Percentiles rank a stretch among this genome's conserved stretches.
These are phyloP conservation scores for Phyllostachys edulis DNA, from an alignment of 176 grass and related monocot species.

Conservation along the genomic window DNA sequence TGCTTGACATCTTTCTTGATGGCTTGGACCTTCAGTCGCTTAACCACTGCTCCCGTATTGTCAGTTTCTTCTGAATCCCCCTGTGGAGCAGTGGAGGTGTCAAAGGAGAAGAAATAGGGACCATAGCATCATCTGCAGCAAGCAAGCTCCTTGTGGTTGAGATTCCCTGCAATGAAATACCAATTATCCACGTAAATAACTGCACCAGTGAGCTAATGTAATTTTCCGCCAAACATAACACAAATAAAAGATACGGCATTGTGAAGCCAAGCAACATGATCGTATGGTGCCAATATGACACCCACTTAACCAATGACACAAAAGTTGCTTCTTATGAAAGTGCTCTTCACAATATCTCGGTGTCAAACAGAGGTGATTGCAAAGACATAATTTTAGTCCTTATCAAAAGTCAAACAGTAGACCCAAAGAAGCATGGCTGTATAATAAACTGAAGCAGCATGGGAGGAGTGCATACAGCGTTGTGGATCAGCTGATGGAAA, in stretches of 20 bases:
- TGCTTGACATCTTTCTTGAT: constrained; percentile 83
- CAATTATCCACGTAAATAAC: constrained; percentile 17
- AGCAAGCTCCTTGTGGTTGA: constrained; percentile 62
- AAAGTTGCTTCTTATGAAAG: background rate
- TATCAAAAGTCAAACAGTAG: background rate
- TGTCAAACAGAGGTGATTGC: background rate
- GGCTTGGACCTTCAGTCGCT: constrained; percentile 65
- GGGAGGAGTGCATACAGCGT: constrained; percentile 37
- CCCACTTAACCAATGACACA: background rate
- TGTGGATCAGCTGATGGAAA: constrained; percentile 53
- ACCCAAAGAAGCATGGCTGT: background rate
- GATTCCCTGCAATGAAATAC: constrained; percentile 51
- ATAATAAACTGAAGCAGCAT: constrained; percentile 1
- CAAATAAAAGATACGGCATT: background rate
- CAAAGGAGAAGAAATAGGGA: constrained; percentile 84
- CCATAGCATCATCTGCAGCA: constrained; percentile 64
- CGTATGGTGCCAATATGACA: background rate
- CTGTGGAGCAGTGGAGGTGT: constrained; percentile 39
- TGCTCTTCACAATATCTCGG: background rate
- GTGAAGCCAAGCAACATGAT: background rate
- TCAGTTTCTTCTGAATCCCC: constrained; percentile 43
- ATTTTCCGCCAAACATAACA: background rate
- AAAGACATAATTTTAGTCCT: background rate
- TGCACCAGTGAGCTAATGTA: background rate
- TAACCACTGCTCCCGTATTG: constrained; percentile 45